Base-by-base conservation (phyloP, 179 eudicot species). In the Beta macrorhiza region DNA sequence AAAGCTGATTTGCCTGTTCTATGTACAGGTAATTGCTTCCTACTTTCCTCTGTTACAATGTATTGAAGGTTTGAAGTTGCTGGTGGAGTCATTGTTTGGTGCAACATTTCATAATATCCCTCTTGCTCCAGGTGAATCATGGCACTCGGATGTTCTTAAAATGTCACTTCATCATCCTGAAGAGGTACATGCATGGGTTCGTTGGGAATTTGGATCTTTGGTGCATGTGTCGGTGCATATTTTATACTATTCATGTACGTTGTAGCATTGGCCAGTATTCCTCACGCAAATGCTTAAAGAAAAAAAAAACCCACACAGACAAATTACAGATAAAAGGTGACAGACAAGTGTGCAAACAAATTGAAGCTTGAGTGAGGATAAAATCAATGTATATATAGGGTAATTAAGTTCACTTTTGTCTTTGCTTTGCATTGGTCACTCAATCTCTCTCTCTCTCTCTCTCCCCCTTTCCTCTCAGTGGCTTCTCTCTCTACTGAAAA, bases 141-240 rank as follows among this genome's bases (percentile, higher is more conserved):
- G 98, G 98, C 98, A 95, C 85, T 94, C 95, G 25, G 97, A 96
- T 87, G 99, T 96, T 81, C 89, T 92, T 67, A 96, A 96, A 84
- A 84, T 96, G 92, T 91, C 93, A 74, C 92, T 96, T 75, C 91
- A 92, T 85, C 97, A 96, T 85, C 93, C 93, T 83, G 92, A 92
- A 82, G 98, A 96, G 99, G 99, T 94, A 85, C 72, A 74, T 86
- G 76, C 75, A 72, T 77, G 75, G 67, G 75, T 70, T 79, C 71
- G 78, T 45, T 44, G 53, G 32, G 37, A n/a, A 45, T 51, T 71
- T 82, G 67, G 47, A 20, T 62, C 32, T 65, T 55, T 55, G 64
- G 63, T 37, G 64, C 45, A 57, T 80, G 51, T 47, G 32, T 44
- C 29, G 9, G 25, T 14, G 52, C 22, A 57, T 70, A 5, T 19